Conservation (phyloP, 2,329 filamentous ascomycete genomes). For the Diaporthe helianthi region DNA sequence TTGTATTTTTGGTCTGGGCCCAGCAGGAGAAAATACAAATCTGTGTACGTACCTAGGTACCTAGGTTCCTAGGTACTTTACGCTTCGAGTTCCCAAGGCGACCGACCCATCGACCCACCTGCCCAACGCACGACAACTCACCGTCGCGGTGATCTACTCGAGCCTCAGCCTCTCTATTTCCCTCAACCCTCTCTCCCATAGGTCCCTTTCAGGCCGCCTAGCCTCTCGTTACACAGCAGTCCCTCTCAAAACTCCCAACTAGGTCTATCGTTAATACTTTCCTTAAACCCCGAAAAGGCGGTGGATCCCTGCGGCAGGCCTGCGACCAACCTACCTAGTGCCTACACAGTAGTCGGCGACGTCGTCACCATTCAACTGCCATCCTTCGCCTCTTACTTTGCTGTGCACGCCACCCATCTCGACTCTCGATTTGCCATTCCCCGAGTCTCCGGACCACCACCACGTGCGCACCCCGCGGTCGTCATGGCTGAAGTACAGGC, state of each 20-base stretch:
- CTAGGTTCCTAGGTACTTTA: conserved; percentile 13
- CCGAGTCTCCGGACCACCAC: background rate
- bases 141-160: background rate
- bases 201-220: conserved; percentile 16
- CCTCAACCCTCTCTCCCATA: conserved; percentile 21
- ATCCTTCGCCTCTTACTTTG: background rate
- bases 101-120: conserved; percentile 15
- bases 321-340: conserved; percentile 10
- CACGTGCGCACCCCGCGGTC: conserved; percentile 3
- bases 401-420: conserved; percentile 6
- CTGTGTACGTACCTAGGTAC: no score
- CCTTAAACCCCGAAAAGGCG: conserved; percentile 4
- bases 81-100: background rate
- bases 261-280: conserved; percentile 26
- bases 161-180: conserved; percentile 26
- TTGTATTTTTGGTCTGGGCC: conserved; percentile 31
- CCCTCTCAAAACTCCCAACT: conserved; percentile 16
- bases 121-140: conserved; percentile 30
- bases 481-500: conserved; percentile 40
- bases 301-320: conserved; percentile 26
- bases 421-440: background rate
- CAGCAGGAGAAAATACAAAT: conserved; percentile 27
- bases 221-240: conserved; percentile 28
- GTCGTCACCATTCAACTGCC: background rate
- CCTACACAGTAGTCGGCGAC: conserved; percentile 4